These are phyloP conservation scores for Naganishia randhawae DNA, from an alignment of 768 basidiomycete species.

Conservation along the genomic window DNA sequence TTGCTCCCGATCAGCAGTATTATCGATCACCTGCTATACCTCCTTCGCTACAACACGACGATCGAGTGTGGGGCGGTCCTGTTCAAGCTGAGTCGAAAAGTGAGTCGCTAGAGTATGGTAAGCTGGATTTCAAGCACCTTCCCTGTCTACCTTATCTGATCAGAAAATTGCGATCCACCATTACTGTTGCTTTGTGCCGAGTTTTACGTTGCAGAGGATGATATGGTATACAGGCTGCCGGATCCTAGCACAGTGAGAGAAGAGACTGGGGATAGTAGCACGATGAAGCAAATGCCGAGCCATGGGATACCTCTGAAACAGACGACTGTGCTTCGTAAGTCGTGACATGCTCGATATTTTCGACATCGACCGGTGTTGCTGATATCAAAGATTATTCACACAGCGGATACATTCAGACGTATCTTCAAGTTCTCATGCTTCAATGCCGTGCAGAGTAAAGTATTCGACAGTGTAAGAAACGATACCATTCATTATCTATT, in stretches of 20 bases:
- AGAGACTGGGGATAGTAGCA: conserved; percentile 12
- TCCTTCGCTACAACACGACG: neutral
- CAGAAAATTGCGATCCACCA: too few relatives aligned
- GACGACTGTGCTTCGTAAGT: conserved; percentile 27
- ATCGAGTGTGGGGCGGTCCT: neutral
- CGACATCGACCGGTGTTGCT: neutral
- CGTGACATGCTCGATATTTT: too few relatives aligned
- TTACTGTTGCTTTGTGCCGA: neutral
- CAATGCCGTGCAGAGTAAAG: conserved; percentile 83
- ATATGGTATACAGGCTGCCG: neutral
- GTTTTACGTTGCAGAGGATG: neutral
- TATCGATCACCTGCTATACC: neutral
- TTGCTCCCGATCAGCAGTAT: neutral
- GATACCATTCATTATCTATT: neutral
- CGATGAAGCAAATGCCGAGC: conserved; percentile 23
- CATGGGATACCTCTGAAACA: conserved; percentile 23
- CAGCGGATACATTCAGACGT: conserved; percentile 74
- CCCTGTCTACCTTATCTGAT: too few relatives aligned
- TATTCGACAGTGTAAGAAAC: conserved; percentile 65
- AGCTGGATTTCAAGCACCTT: neutral
- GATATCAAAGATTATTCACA: neutral
- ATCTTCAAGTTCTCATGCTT: conserved; percentile 86
- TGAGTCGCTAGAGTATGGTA: neutral
- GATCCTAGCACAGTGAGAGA: neutral
- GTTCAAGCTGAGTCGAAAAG: neutral